A percentile compares a stretch with the other conserved stretches of the same genome.
These are phyloP conservation scores for Guillardia theta DNA, from an alignment of 78 protist genomes.

Conservation along the genomic window DNA sequence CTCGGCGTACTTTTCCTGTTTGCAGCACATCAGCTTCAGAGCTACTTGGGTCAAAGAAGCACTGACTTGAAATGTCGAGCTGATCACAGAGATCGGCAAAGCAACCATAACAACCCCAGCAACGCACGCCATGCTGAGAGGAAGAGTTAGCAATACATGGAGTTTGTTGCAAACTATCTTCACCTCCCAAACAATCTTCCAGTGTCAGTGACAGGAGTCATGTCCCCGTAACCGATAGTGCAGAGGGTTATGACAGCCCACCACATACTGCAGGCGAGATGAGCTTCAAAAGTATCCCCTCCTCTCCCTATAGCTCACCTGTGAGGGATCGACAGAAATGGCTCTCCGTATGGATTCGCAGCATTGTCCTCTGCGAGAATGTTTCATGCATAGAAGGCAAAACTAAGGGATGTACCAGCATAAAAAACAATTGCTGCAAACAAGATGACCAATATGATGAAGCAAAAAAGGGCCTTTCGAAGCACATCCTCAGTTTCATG, in stretches of 20 bases:
- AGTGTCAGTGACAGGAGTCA: neutral
- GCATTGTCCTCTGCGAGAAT: too few species aligned
- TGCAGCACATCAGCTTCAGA: too few species aligned
- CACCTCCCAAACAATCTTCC: neutral
- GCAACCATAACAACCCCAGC: constrained; percentile 42
- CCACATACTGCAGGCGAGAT: constrained; percentile 17
- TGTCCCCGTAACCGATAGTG: constrained; percentile 56
- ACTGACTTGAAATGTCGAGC: neutral
- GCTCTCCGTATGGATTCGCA: too few species aligned
- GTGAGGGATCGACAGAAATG: too few species aligned
- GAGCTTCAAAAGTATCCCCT: neutral
- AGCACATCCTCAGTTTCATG: neutral
- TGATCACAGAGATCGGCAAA: constrained; percentile 42
- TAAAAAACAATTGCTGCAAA: neutral
- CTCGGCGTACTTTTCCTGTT: too few species aligned
- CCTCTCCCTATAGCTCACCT: neutral
- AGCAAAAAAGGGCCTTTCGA: neutral
- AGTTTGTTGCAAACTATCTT: too few species aligned
- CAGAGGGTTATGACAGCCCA: neutral
- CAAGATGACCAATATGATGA: neutral
- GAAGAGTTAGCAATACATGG: too few species aligned
- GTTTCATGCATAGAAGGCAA: too few species aligned
- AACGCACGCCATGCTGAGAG: too few species aligned
- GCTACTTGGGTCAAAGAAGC: too few species aligned
- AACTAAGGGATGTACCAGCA: neutral